A percentile compares a stretch with the other conserved stretches of the same genome.
Evolutionary conservation across 768 basidiomycete species (phyloP).

Genomic region (Fomitopsis pulvina): DNA sequence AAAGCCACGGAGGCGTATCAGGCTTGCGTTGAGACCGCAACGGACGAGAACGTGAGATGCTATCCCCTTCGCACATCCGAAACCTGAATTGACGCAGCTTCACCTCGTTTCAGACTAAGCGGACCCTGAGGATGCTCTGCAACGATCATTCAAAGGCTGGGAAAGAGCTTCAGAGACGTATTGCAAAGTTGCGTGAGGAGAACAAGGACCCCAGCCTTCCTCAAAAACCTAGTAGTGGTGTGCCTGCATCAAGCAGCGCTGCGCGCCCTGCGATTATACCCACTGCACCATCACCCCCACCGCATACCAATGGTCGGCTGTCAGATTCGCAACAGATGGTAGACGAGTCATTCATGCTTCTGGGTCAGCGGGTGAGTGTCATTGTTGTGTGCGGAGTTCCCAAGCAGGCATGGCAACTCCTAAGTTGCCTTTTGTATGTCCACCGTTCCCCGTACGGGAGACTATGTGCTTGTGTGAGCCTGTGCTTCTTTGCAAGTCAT

Average conservation of each 20-base stretch:
- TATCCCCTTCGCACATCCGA: not conserved
- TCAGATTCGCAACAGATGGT: constrained; percentile 48
- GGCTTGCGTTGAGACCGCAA: constrained; percentile 65
- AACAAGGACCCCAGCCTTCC: constrained; percentile 72
- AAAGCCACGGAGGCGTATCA: constrained; percentile 74
- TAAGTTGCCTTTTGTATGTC: too few relatives aligned
- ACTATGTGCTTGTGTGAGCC: too few relatives aligned
- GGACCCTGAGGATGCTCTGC: constrained; percentile 68
- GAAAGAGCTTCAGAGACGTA: constrained; percentile 65
- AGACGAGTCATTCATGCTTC: constrained; percentile 86
- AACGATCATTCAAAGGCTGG: constrained; percentile 67
- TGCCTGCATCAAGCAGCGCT: constrained; percentile 12
- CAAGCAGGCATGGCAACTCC: too few relatives aligned
- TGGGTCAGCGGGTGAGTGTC: constrained; percentile 67
- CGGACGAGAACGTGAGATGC: constrained; percentile 58
- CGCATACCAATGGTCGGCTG: constrained; percentile 40
- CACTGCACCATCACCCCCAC: constrained; percentile 38
- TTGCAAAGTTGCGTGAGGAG: constrained; percentile 66
- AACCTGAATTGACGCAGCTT: not conserved
- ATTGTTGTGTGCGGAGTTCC: too few relatives aligned
- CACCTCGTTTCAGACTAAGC: constrained; percentile 49
- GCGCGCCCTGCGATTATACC: constrained; percentile 18
- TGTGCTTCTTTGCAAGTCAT: too few relatives aligned
- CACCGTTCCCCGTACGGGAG: too few relatives aligned
- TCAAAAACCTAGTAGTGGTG: constrained; percentile 42